Evolutionary conservation across 139 green algal species (phyloP).

Genomic region (Zygnema cylindricum): DNA sequence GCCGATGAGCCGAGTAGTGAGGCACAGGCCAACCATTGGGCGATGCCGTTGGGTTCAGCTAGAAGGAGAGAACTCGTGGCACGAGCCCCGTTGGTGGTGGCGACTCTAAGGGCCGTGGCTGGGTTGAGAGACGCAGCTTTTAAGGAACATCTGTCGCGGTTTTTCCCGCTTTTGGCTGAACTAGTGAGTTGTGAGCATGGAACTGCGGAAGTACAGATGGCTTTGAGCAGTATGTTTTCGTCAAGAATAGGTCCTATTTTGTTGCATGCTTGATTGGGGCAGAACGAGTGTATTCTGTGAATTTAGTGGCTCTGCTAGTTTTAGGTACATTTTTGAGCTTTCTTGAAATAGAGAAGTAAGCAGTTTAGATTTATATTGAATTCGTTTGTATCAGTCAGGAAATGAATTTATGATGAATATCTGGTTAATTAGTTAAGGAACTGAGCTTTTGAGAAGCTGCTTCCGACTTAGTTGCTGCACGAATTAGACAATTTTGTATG

Average conservation of each 20-base stretch:
- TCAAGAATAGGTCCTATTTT: slow-evolving; percentile 44
- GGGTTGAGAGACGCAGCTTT: slow-evolving; percentile 72
- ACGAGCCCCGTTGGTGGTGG: slow-evolving; percentile 60
- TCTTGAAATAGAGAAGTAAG: too few species aligned
- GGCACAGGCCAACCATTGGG: slow-evolving; percentile 5
- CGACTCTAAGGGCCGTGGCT: slow-evolving; percentile 75
- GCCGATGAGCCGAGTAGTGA: slow-evolving; percentile 11
- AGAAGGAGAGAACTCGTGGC: slow-evolving; percentile 41
- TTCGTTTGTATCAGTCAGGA: too few species aligned
- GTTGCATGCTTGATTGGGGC: slow-evolving; percentile 6
- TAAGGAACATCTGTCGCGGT: slow-evolving; percentile 71
- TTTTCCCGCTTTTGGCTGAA: slow-evolving; percentile 87
- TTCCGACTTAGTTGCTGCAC: too few species aligned
- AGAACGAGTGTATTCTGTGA: too few species aligned
- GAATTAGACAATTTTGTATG: too few species aligned
- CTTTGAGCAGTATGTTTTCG: slow-evolving; percentile 83
- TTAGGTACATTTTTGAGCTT: too few species aligned
- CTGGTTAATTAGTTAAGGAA: too few species aligned
- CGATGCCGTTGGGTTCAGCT: slow-evolving; percentile 35
- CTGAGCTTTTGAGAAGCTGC: too few species aligned
- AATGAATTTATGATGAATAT: too few species aligned
- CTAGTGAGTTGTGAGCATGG: slow-evolving; percentile 85
- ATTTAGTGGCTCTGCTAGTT: too few species aligned
- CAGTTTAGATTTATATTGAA: too few species aligned
- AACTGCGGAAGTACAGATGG: slow-evolving; percentile 82